Percentiles rank a stretch among this genome's conserved stretches.
Evolutionary conservation across 2,329 filamentous ascomycete genomes (phyloP).

Genomic region (Fusarium verticillioides): DNA sequence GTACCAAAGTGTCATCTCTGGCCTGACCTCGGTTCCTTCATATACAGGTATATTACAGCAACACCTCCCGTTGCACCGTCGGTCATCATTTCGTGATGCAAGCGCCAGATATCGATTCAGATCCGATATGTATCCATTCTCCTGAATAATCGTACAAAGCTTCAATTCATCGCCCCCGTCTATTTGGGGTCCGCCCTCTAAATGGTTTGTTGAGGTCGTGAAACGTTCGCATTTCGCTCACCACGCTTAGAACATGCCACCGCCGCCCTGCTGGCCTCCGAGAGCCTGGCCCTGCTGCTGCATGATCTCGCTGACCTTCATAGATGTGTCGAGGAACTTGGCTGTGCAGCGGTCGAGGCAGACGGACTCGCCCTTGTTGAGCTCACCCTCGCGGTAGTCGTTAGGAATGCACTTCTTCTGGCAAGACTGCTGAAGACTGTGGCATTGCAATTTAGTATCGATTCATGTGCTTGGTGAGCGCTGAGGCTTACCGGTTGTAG

Average conservation of each 20-base stretch:
- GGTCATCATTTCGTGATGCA: conserved; percentile 33
- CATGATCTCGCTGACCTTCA: conserved; percentile 98
- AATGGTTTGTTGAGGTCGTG: neutral
- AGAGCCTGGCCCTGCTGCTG: conserved; percentile 82
- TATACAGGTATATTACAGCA: conserved; percentile 43
- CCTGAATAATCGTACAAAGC: conserved; percentile 34
- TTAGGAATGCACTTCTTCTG: conserved; percentile 91
- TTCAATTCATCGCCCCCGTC: neutral
- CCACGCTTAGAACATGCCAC: conserved; percentile 44
- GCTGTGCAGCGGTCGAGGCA: conserved; percentile 97
- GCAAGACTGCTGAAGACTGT: conserved; percentile 87
- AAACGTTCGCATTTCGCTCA: neutral
- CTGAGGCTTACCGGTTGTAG: conserved; percentile 83
- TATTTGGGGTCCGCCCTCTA: neutral
- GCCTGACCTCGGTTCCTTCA: conserved; percentile 38
- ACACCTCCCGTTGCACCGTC: conserved; percentile 22
- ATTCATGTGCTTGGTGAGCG: neutral
- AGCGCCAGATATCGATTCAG: conserved; percentile 30
- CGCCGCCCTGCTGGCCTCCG: conserved; percentile 55
- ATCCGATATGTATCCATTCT: conserved; percentile 29
- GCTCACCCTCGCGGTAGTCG: conserved; percentile 93
- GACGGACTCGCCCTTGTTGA: conserved; percentile 99
- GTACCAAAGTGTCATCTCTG: conserved; percentile 33
- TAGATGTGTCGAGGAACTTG: conserved; percentile 99
- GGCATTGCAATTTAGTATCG: neutral